Conservation (phyloP, 2,329 filamentous ascomycete genomes). For the Cytospora schulzeri region DNA sequence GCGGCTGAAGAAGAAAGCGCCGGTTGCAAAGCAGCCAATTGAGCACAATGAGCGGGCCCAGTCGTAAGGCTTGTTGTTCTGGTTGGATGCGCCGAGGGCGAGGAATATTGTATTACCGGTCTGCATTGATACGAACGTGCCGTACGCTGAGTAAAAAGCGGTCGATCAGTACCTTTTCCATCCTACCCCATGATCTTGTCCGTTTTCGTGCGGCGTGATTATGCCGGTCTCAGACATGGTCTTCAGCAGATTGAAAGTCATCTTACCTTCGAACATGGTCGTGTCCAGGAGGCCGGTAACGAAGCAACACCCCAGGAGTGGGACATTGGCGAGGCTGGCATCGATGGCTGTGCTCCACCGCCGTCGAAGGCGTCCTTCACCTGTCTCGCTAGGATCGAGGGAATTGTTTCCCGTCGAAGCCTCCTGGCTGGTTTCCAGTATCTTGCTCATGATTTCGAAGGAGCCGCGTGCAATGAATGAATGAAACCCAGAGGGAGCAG, state of each 20-base stretch:
- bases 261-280: conserved; percentile 31
- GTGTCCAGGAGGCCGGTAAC: conserved; percentile 30
- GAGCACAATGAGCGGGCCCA: conserved; percentile 48
- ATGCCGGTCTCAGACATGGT: not conserved
- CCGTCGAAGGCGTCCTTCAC: not conserved
- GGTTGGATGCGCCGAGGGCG: conserved; percentile 43
- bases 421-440: not conserved
- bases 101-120: conserved; percentile 47
- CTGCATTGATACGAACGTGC: conserved; percentile 47
- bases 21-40: conserved; percentile 45
- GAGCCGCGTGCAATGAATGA: not conserved
- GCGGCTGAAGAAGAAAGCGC: conserved; percentile 43
- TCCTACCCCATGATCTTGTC: not conserved
- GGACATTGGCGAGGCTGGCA: conserved; percentile 22
- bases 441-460: not conserved
- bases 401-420: not conserved
- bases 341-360: conserved; percentile 17
- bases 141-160: conserved; percentile 37
- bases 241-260: not conserved
- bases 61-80: conserved; percentile 43
- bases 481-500: not conserved
- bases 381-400: not conserved
- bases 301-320: conserved; percentile 28
- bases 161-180: not conserved
- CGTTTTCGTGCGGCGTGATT: not conserved